Evolutionary conservation across 345 rosid species (phyloP).

Genomic region (Nephelium lappaceum): DNA sequence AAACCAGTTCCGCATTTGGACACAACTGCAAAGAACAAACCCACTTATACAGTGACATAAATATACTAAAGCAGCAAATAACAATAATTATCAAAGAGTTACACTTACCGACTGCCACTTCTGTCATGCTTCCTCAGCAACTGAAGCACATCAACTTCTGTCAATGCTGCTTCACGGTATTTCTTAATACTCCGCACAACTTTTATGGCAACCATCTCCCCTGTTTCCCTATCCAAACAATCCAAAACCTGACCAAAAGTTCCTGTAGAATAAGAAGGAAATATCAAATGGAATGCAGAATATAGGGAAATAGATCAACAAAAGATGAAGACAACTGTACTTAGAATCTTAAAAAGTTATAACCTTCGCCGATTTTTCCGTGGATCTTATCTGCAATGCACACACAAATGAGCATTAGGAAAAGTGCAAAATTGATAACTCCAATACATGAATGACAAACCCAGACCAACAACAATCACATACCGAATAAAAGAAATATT

Average conservation of each 20-base stretch:
- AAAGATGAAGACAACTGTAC: background rate
- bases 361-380: constrained; percentile 75
- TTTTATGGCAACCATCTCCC: constrained; percentile 68
- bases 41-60: constrained; percentile 28
- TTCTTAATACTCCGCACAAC: constrained; percentile 67
- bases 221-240: constrained; percentile 72
- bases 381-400: constrained; percentile 61
- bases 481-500: background rate
- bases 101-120: constrained; percentile 54
- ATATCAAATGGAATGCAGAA: background rate
- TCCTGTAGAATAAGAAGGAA: constrained; percentile 42
- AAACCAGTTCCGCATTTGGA: constrained; percentile 64
- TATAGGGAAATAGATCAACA: background rate
- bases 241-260: constrained; percentile 80
- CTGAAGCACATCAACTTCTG: constrained; percentile 66
- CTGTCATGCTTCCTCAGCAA: constrained; percentile 58
- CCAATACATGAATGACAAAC: constrained; percentile 3
- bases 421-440: constrained; percentile 5
- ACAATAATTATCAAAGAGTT: background rate
- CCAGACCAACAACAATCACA: background rate
- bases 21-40: constrained; percentile 58
- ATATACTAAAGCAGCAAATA: constrained; percentile 2
- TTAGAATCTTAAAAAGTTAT: constrained; percentile 1
- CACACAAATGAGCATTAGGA: constrained; percentile 12
- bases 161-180: constrained; percentile 69